Conservation (phyloP, 1,284 basidiomycete species). For the Trametes sp. region DNA sequence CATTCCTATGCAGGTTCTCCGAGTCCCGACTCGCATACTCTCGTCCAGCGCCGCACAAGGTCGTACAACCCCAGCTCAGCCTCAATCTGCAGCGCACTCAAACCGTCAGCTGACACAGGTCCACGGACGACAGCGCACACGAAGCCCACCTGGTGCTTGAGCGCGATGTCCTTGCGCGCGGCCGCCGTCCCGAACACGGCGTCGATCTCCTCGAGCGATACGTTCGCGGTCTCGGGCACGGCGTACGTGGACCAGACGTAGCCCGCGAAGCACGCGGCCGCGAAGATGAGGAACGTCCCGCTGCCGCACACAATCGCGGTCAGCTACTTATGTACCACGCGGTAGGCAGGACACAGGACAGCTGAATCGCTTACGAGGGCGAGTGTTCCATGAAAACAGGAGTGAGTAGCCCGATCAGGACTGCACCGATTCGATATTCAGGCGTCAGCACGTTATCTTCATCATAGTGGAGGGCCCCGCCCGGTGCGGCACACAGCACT, state of each 20-base stretch:
- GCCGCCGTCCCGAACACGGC: conserved; percentile 65
- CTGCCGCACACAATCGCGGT: conserved; percentile 41
- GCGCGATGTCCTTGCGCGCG: conserved; percentile 57
- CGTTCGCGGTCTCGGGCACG: conserved; percentile 80
- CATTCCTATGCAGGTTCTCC: not conserved
- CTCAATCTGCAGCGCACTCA: conserved; percentile 44
- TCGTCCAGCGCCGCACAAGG: conserved; percentile 37
- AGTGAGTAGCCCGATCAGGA: conserved; percentile 82
- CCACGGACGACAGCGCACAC: conserved; percentile 2
- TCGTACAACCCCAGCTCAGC: conserved; percentile 46
- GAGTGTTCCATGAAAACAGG: conserved; percentile 74
- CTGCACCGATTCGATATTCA: conserved; percentile 45
- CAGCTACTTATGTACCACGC: not conserved
- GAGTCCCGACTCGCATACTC: too few species aligned
- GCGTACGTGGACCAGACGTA: conserved; percentile 72
- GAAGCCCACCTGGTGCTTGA: conserved; percentile 58
- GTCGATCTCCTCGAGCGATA: conserved; percentile 82
- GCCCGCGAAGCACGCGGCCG: conserved; percentile 66
- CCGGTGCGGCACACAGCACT: conserved; percentile 30
- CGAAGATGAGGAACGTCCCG: conserved; percentile 73
- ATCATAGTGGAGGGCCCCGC: not conserved
- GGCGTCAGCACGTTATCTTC: not conserved
- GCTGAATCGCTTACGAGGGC: conserved; percentile 53
- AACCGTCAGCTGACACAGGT: not conserved
- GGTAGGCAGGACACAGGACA: conserved; percentile 7